Percentiles rank a stretch among this genome's conserved stretches.
Evolutionary conservation across 805 yeast genomes (phyloP).

Genomic region (Ogataea corticis): DNA sequence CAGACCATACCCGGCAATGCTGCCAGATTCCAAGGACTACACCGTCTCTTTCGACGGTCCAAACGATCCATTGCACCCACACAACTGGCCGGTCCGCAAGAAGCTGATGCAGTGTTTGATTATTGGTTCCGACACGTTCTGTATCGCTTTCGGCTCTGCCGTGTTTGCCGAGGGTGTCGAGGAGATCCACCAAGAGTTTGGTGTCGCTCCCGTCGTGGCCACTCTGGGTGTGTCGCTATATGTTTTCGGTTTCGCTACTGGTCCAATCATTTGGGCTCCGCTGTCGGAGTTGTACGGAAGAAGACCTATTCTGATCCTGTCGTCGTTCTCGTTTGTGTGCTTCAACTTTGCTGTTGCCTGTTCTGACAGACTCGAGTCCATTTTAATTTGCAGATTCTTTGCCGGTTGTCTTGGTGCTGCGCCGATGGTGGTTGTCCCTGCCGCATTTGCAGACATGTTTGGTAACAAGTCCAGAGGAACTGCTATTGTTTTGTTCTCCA

Average conservation of each 20-base stretch:
- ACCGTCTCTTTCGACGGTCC: conserved; percentile 77
- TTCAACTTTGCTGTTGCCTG: conserved; percentile 76
- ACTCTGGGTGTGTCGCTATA: conserved; percentile 75
- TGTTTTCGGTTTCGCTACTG: conserved; percentile 92
- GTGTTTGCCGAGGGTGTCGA: conserved; percentile 65
- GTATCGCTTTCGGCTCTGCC: conserved; percentile 79
- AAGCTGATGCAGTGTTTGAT: conserved; percentile 47
- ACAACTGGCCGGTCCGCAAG: conserved; percentile 62
- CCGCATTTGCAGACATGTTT: conserved; percentile 81
- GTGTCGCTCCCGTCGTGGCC: conserved; percentile 67
- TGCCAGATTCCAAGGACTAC: conserved; percentile 56
- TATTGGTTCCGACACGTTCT: conserved; percentile 49
- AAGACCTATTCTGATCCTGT: conserved; percentile 55
- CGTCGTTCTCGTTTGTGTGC: conserved; percentile 54
- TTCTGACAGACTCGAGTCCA: conserved; percentile 76
- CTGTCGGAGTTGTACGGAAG: conserved; percentile 79
- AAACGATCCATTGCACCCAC: conserved; percentile 77
- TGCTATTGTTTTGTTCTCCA: conserved; percentile 69
- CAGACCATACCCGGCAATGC: conserved; percentile 59
- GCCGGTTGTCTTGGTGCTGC: conserved; percentile 84
- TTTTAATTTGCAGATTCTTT: conserved; percentile 75
- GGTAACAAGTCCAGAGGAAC: conserved; percentile 66
- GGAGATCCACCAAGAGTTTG: conserved; percentile 49
- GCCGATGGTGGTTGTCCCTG: conserved; percentile 83
- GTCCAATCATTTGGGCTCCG: conserved; percentile 92